Conservation (phyloP, 805 yeast genomes). For the Ogataea thermomethanolica region DNA sequence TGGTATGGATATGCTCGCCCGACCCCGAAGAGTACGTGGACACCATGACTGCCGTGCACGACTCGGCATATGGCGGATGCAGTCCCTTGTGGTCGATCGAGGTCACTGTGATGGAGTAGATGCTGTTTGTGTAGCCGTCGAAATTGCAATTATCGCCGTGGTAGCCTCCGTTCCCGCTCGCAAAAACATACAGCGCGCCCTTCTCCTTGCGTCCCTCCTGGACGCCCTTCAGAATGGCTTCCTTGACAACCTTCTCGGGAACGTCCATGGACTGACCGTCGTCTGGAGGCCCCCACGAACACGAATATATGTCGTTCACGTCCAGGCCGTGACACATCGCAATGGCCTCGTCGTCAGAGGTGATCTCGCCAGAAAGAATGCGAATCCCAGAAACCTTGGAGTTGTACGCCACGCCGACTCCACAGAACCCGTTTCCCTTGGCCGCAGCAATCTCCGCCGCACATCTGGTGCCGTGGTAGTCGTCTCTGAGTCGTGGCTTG, state of each 20-base stretch:
- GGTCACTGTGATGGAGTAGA: constrained; percentile 90
- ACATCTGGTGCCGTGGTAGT: constrained; percentile 94
- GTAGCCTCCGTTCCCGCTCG: constrained; percentile 90
- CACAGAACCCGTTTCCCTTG: constrained; percentile 77
- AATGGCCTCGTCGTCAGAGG: constrained; percentile 87
- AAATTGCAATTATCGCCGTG: constrained; percentile 88
- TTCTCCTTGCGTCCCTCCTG: constrained; percentile 74
- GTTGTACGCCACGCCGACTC: constrained; percentile 93
- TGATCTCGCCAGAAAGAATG: constrained; percentile 75
- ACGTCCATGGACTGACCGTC: constrained; percentile 84
- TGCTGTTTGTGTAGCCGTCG: constrained; percentile 96
- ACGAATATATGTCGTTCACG: constrained; percentile 87
- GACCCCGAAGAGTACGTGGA: constrained; percentile 92
- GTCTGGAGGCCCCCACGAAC: constrained; percentile 98
- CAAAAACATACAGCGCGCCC: constrained; percentile 91
- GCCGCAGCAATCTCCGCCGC: constrained; percentile 97
- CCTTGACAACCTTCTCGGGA: constrained; percentile 73
- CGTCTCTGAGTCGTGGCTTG: constrained; percentile 74
- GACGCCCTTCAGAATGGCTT: constrained; percentile 82
- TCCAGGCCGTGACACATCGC: constrained; percentile 79
- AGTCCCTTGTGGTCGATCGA: constrained; percentile 84
- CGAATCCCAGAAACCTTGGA: constrained; percentile 88
- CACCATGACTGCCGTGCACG: constrained; percentile 92
- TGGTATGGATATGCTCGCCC: constrained; percentile 83
- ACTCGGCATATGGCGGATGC: constrained; percentile 88